Evolutionary conservation across 148 eudicot genomes (phyloP).

Genomic region (Rhododendron ferrugineum): DNA sequence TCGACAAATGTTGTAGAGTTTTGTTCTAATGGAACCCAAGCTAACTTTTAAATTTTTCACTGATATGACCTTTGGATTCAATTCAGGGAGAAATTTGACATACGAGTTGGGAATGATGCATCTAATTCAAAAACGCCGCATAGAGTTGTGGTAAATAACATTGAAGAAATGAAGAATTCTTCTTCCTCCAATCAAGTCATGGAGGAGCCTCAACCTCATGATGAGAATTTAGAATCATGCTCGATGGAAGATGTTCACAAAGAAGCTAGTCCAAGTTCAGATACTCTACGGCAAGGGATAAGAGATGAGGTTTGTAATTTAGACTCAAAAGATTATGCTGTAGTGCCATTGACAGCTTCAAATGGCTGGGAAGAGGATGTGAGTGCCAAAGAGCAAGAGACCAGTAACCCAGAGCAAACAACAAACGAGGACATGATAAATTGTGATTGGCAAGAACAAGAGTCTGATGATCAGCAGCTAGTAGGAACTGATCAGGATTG

Average conservation of each 20-base stretch:
- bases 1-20: neutral
- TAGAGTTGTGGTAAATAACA: neutral
- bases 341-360: neutral
- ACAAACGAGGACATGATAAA: constrained; percentile 27
- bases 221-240: neutral
- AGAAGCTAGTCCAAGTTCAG: constrained; percentile 15
- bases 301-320: constrained; percentile 4
- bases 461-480: neutral
- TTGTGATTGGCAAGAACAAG: constrained; percentile 26
- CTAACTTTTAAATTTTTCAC: neutral
- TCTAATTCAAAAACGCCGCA: neutral
- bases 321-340: neutral
- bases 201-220: constrained; percentile 1
- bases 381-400: neutral
- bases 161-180: neutral
- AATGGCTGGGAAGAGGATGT: neutral
- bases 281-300: neutral
- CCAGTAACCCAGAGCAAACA: neutral
- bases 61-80: neutral
- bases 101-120: neutral
- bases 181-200: neutral
- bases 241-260: constrained; percentile 13
- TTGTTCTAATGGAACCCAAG: neutral
- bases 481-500: constrained; percentile 20
- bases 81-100: constrained; percentile 28